Base-by-base conservation (phyloP, 257 asterid species). In the Jasminum sambac region DNA sequence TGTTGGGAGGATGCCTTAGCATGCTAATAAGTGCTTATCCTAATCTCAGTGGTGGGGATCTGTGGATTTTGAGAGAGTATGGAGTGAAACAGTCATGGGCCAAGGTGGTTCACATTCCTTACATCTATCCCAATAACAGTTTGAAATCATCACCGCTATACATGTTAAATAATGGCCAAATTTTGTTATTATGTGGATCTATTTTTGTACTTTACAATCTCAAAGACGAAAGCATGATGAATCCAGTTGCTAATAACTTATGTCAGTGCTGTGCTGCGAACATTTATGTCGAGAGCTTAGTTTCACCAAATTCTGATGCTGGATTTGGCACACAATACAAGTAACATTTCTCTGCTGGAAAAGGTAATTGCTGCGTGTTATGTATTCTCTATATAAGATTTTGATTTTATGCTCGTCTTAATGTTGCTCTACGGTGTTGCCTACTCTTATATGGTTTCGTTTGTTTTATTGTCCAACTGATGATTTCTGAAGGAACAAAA, bases 41-140 rank as follows among this genome's bases (percentile, higher is more conserved):
- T 1, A 43, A 10, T 4, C 14, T 4, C 36, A 30, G 60, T 21
- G 80, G 71, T 0, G 86, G 85, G 66, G 36, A 30, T 30, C 44
- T 87, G 69, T 89, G 89, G 96, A 52, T 77, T 44, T 72, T 82
- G 84, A 75, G 77, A 70, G 68, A 84, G 44, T 78, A 77, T 61
- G 80, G 85, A 21, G 72, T 69, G 3, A 72, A 67, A 8, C 74
- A 55, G n/a, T 75, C 73, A 2, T 89, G 87, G 90, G 74, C 72
- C 12, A 87, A 84, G 59, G 46, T 87, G 66, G 75, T 39, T 43
- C 72, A 60, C 3, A 48, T 87, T 69, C 80, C 85, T 16, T 85
- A 69, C 55, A 9, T 69, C 55, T 71, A 71, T 67, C 64, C 52
- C 39, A 73, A 82, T 3, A 68, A 63, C 46, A 78, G 42, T 71